Base-by-base conservation (phyloP, 2,329 filamentous ascomycete genomes). In the Epichloe elymi region DNA sequence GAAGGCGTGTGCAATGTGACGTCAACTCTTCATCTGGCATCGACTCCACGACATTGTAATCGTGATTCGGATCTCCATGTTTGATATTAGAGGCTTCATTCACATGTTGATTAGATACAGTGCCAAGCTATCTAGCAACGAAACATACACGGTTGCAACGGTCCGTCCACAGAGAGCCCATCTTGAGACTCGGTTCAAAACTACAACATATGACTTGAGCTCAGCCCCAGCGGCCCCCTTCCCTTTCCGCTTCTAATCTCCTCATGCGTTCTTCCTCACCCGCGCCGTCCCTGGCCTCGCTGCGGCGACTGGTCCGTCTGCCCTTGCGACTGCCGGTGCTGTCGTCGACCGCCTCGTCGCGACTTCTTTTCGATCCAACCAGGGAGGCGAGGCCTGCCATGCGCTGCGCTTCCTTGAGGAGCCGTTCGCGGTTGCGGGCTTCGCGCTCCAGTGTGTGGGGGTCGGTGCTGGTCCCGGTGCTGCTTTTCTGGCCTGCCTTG, bases 391-490 rank as follows among this genome's bases (percentile, higher is more conserved):
- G 62, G 42, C 77, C 72, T 43, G 80, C 73, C 65, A 83, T 78
- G 37, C 79, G 75, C 65, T 86, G 80, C 39, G 80, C 79, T 65
- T 88, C 84, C 59, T 82, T 83, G 12, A 83, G 70, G 48, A 86
- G 70, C 26, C 84, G 73, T 63, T 85, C 82, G 44, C 82, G 74
- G 59, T 84, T 76, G 15, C 81, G 71, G 12, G 78, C 78, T 61
- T 86, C 83, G 20, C 84, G 79, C 64, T 88, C 84, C 0, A 82
- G 70, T 1, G 83, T 83, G 63, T 86, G 83, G n/a, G 79, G 74
- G 56, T 85, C 80, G 53, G 62, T 58, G 50, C 53, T 50, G 20
- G 46, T 41, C 40, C 51, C 52, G 45, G 39, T 39, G 49, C 48
- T 43, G 56, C 47, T 30, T 4, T 30, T 30, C 8, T 10, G 37